These are phyloP conservation scores for Schrenkiella parvula DNA, from an alignment of 345 rosid species.

Conservation along the genomic window DNA sequence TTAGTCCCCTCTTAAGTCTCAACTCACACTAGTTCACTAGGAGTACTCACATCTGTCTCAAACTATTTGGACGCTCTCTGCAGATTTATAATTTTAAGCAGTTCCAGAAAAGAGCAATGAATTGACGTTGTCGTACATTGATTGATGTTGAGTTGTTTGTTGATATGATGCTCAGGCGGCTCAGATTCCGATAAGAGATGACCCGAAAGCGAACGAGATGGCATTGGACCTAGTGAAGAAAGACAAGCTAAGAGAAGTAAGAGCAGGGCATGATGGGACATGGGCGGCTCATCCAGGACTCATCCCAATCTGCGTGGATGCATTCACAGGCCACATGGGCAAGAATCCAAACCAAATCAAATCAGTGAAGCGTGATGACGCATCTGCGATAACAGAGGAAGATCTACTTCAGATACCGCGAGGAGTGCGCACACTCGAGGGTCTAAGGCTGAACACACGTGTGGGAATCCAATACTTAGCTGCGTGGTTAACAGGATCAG, in stretches of 20 bases:
- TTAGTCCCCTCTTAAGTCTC: slow-evolving; percentile 19
- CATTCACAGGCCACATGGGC: slow-evolving; percentile 69
- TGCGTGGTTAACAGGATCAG: slow-evolving; percentile 84
- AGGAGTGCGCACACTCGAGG: slow-evolving; percentile 79
- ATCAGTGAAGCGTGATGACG: slow-evolving; percentile 60
- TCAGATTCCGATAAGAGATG: slow-evolving; percentile 86
- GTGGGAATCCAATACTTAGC: slow-evolving; percentile 92
- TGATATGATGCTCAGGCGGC: slow-evolving; percentile 61
- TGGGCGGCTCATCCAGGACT: slow-evolving; percentile 99
- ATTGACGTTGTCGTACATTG: not conserved
- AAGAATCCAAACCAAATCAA: slow-evolving; percentile 60
- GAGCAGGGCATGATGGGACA: slow-evolving; percentile 92
- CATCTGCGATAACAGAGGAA: slow-evolving; percentile 56
- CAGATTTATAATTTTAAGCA: not conserved
- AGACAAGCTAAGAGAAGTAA: slow-evolving; percentile 85
- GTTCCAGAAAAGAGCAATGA: not conserved
- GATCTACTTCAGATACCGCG: slow-evolving; percentile 81
- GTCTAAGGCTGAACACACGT: slow-evolving; percentile 79
- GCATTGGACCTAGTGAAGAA: slow-evolving; percentile 81
- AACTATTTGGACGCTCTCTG: not conserved
- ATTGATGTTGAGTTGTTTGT: not conserved
- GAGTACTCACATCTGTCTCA: not conserved
- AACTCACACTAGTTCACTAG: not conserved
- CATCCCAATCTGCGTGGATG: slow-evolving; percentile 65
- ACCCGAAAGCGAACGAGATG: slow-evolving; percentile 68